These are phyloP conservation scores for Syzygium aromaticum DNA, from an alignment of 345 rosid genomes.

Conservation along the genomic window DNA sequence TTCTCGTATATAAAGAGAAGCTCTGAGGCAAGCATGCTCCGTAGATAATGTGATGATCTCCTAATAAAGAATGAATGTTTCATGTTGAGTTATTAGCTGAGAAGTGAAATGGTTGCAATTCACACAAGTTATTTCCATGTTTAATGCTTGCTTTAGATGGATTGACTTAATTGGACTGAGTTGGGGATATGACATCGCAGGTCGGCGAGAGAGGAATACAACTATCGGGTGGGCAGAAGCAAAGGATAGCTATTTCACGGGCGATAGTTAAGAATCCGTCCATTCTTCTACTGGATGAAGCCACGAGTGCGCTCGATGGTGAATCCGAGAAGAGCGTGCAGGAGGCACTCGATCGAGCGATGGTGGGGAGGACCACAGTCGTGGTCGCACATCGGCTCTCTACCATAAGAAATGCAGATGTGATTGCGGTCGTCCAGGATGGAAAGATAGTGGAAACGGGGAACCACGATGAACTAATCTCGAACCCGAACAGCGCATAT, in stretches of 20 bases:
- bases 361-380: conserved; percentile 92
- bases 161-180: background rate
- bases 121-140: background rate
- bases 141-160: background rate
- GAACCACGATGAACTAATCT: conserved; percentile 79
- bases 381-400: conserved; percentile 93
- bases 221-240: conserved; percentile 95
- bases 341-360: conserved; percentile 86
- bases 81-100: background rate
- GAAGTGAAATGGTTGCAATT: background rate
- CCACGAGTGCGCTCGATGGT: conserved; percentile 91
- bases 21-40: background rate
- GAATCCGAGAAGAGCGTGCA: conserved; percentile 96
- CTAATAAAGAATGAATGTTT: background rate
- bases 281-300: conserved; percentile 87
- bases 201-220: conserved; percentile 97
- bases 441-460: conserved; percentile 88
- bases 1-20: background rate
- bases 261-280: conserved; percentile 90
- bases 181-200: conserved; percentile 14
- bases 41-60: background rate
- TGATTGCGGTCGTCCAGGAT: conserved; percentile 66
- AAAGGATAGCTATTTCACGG: conserved; percentile 83
- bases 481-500: conserved; percentile 53
- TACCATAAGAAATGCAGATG: conserved; percentile 81